These are phyloP conservation scores for Silene noctiflora DNA, from an alignment of 179 eudicot species.

Conservation along the genomic window DNA sequence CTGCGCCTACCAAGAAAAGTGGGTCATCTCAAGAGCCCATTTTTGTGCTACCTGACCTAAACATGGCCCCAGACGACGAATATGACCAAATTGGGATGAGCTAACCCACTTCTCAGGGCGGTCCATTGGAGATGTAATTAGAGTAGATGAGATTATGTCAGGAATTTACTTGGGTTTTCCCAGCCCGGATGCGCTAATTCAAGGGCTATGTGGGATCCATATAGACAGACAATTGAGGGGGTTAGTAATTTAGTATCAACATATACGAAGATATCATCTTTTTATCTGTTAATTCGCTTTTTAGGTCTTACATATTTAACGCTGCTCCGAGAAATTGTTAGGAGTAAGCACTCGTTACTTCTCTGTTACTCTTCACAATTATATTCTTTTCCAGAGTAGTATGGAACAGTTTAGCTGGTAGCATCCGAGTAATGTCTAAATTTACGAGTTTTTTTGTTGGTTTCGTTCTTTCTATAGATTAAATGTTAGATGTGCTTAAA, in stretches of 20 bases:
- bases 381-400: slow-evolving; percentile 26
- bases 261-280: slow-evolving; percentile 15
- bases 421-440: no score
- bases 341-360: slow-evolving; percentile 24
- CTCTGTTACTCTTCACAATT: slow-evolving; percentile 12
- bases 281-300: slow-evolving; percentile 1
- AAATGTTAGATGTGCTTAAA: no score
- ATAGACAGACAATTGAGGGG: slow-evolving; percentile 1
- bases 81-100: slow-evolving; percentile 26
- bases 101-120: slow-evolving; percentile 14
- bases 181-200: slow-evolving; percentile 22
- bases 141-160: slow-evolving; percentile 9
- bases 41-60: slow-evolving; percentile 75
- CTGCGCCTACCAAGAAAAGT: not conserved
- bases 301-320: not conserved
- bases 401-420: no score
- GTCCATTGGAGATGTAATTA: slow-evolving; percentile 29
- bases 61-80: slow-evolving; percentile 53
- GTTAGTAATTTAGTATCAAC: slow-evolving; percentile 12
- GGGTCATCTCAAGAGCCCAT: slow-evolving; percentile 26
- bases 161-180: slow-evolving; percentile 24
- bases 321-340: slow-evolving; percentile 3
- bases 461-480: no score
- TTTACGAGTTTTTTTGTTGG: no score
- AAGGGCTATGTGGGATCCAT: not conserved